Base-by-base conservation (phyloP, 2,329 filamentous ascomycete species). In the Colletotrichum graminicola region DNA sequence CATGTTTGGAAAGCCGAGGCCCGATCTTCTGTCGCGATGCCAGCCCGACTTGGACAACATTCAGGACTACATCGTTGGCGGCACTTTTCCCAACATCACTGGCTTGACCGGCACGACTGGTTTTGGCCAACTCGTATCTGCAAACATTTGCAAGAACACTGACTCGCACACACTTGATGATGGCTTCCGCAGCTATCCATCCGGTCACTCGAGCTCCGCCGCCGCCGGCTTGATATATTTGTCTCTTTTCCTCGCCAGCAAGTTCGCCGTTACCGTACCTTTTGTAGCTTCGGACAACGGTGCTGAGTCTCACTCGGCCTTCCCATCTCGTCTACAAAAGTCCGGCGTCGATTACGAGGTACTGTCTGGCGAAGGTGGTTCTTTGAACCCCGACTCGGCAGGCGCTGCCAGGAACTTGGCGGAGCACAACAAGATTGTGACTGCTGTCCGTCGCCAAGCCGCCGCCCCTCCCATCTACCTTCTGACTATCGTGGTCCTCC, bases 391-490 rank as follows among this genome's bases (percentile, higher is more conserved):
- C 5, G 70, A 72, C 43, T 61, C 70, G 16, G 41, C 70, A 7
- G 65, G 66, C 2, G 72, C 77, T 18, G 74, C 76, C 26, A 79
- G 77, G 60, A 78, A 80, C 43, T 74, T 83, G 5, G 77, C 77
- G 0, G 71, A 75, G 0, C 81, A 82, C 62, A 80, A 81, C 66
- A 78, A 80, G 34, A 77, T 81, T 12, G 83, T 89, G 5, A 76
- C 79, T 18, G 87, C 89, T 0, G 86, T 90, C 3, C 90, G 94
- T 62, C 90, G 89, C 67, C 90, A 94, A 77, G 93, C 92, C 5
- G 95, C 95, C 2, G 92, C 94, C 0, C 94, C 95, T 0, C 95
- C 95, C 0, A 83, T 95, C 10, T 95, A 94, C 77, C 90, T 96
- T 2, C 85, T 97, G 16, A 83, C 91, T 55, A 79, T 95, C 43